Percentiles rank a stretch among this genome's conserved stretches.
phyloP scores from a whole-genome alignment of 371 early-diverging fungal species.

The Nematocida ironsii region DNA sequence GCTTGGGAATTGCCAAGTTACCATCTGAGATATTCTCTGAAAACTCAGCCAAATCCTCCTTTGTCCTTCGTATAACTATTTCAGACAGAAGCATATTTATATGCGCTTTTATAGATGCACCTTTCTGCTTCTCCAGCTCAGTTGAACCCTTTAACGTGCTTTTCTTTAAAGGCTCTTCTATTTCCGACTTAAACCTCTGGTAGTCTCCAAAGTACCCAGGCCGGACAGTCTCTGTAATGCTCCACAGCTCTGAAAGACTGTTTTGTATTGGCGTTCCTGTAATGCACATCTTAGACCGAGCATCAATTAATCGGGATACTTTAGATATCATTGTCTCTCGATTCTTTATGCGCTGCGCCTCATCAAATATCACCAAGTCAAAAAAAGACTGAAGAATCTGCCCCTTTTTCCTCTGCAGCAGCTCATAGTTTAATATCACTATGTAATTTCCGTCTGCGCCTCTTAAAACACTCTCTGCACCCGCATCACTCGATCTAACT shows the following conservation, averaged over 20 bases:
- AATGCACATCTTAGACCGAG: constrained; percentile 76
- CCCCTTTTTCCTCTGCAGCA: constrained; percentile 21
- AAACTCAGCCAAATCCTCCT: constrained; percentile 75
- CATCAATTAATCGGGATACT: constrained; percentile 72
- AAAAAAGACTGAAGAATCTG: constrained; percentile 72
- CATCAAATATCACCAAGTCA: constrained; percentile 87
- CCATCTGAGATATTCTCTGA: neutral
- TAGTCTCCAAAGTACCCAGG: constrained; percentile 86
- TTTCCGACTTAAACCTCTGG: constrained; percentile 77
- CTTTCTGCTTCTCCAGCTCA: constrained; percentile 76
- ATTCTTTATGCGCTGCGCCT: constrained; percentile 93
- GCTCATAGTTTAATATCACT: constrained; percentile 27
- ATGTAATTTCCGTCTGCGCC: constrained; percentile 34
- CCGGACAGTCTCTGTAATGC: constrained; percentile 85
- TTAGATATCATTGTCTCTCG: constrained; percentile 82
- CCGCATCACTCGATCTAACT: neutral
- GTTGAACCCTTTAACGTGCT: constrained; percentile 47
- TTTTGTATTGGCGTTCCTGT: constrained; percentile 97
- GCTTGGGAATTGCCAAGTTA: constrained; percentile 77
- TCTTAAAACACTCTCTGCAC: neutral
- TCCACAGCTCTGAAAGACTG: constrained; percentile 89
- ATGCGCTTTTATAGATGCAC: constrained; percentile 81
- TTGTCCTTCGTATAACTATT: constrained; percentile 83
- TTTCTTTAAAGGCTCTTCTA: constrained; percentile 37
- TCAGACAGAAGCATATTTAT: constrained; percentile 83